Percentiles rank a stretch among this genome's conserved stretches.
Evolutionary conservation across 2,329 filamentous ascomycete genomes (phyloP).

Genomic region (Bipolaris bicolor): DNA sequence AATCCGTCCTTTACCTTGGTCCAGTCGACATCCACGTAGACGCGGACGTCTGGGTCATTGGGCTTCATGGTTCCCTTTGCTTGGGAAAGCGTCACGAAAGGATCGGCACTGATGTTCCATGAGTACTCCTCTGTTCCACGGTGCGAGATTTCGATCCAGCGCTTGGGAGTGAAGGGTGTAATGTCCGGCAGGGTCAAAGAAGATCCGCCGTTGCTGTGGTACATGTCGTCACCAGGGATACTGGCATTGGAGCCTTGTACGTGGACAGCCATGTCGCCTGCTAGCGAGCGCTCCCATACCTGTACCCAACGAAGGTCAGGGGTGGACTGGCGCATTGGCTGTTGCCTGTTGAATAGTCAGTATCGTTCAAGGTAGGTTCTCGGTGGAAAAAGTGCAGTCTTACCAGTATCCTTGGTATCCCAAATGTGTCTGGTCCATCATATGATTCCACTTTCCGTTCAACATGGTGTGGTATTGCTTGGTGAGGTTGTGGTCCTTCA

Average conservation of each 20-base stretch:
- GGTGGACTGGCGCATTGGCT: conserved; percentile 73
- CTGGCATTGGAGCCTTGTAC: conserved; percentile 71
- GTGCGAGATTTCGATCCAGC: conserved; percentile 48
- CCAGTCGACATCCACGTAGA: conserved; percentile 50
- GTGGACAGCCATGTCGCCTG: conserved; percentile 67
- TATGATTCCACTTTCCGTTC: conserved; percentile 50
- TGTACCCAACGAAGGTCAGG: conserved; percentile 68
- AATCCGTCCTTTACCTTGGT: conserved; percentile 33
- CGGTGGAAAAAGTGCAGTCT: conserved; percentile 29
- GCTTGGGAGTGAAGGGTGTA: conserved; percentile 43
- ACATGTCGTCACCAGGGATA: conserved; percentile 70
- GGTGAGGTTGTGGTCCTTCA: conserved; percentile 46
- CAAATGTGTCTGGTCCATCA: conserved; percentile 52
- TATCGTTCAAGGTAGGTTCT: background rate
- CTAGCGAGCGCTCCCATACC: conserved; percentile 62
- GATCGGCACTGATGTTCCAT: conserved; percentile 47
- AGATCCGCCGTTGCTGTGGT: conserved; percentile 57
- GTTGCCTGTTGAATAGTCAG: conserved; percentile 59
- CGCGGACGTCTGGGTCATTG: conserved; percentile 39
- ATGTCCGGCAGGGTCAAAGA: conserved; percentile 40
- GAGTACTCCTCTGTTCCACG: conserved; percentile 39
- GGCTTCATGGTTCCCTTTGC: conserved; percentile 40
- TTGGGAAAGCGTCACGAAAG: conserved; percentile 47
- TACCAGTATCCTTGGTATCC: conserved; percentile 50
- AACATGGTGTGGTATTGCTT: conserved; percentile 44